Conservation (phyloP, 306 rosid genomes). For the Castanospermum australe region DNA sequence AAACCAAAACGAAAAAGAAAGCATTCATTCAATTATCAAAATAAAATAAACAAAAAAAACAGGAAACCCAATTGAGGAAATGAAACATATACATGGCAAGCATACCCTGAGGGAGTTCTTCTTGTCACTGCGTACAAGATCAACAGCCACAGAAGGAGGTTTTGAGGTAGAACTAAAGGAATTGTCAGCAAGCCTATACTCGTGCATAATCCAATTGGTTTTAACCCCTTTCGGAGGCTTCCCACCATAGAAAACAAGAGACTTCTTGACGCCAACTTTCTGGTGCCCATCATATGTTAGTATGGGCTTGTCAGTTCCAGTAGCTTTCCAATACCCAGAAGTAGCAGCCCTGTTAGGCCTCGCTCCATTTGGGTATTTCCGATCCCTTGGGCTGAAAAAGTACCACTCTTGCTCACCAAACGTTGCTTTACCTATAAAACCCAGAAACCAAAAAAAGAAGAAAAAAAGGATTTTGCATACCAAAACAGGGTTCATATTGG, state of each 20-base stretch:
- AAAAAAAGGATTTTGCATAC: neutral
- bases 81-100: neutral
- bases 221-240: slow-evolving; percentile 48
- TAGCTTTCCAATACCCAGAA: slow-evolving; percentile 54
- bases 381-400: slow-evolving; percentile 48
- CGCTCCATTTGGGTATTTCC: slow-evolving; percentile 47
- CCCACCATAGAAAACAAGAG: slow-evolving; percentile 47
- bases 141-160: slow-evolving; percentile 25
- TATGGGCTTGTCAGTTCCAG: slow-evolving; percentile 49
- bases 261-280: slow-evolving; percentile 43
- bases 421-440: slow-evolving; percentile 33
- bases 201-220: slow-evolving; percentile 55
- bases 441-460: neutral
- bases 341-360: slow-evolving; percentile 49
- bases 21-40: neutral
- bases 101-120: slow-evolving; percentile 72
- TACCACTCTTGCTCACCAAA: slow-evolving; percentile 52
- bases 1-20: neutral
- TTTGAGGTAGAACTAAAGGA: slow-evolving; percentile 14
- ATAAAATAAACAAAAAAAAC: neutral
- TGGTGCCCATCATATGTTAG: slow-evolving; percentile 25
- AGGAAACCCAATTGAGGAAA: neutral
- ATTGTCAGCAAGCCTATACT: slow-evolving; percentile 31
- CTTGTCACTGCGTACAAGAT: slow-evolving; percentile 30
- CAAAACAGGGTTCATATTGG: neutral